phyloP scores from a whole-genome alignment of 306 rosid species.

The Ochetophila trinervis region DNA sequence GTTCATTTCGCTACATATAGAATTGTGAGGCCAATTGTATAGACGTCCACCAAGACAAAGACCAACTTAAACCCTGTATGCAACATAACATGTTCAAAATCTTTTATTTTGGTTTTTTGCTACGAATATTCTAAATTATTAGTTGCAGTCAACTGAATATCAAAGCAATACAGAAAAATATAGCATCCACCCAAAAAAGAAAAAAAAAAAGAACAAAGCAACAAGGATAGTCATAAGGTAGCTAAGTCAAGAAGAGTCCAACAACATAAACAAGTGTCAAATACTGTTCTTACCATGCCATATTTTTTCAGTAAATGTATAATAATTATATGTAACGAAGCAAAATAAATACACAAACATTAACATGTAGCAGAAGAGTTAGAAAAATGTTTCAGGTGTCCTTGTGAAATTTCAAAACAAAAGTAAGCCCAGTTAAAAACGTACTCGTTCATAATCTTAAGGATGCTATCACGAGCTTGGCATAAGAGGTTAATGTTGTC shows the following conservation, averaged over 20 bases:
- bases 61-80: too few species aligned
- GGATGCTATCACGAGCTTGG: constrained; percentile 78
- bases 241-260: too few species aligned
- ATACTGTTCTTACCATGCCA: not conserved
- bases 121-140: not conserved
- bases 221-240: too few species aligned
- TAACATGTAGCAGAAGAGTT: not conserved
- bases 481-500: constrained; percentile 80
- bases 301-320: not conserved
- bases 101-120: not conserved
- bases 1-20: too few species aligned
- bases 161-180: not conserved
- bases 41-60: too few species aligned
- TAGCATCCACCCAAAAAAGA: too few species aligned
- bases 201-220: too few species aligned
- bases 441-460: constrained; percentile 80
- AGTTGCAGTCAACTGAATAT: not conserved
- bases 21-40: too few species aligned
- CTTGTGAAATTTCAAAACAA: not conserved
- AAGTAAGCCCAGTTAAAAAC: constrained; percentile 27
- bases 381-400: not conserved
- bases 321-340: not conserved
- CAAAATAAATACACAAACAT: not conserved
- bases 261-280: not conserved
- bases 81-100: too few species aligned